Evolutionary conservation across 352 stramenopile genomes (phyloP), one percentile per base, ranked within the genome.

Genomic region (Thalassiosira mediterranea): DNA sequence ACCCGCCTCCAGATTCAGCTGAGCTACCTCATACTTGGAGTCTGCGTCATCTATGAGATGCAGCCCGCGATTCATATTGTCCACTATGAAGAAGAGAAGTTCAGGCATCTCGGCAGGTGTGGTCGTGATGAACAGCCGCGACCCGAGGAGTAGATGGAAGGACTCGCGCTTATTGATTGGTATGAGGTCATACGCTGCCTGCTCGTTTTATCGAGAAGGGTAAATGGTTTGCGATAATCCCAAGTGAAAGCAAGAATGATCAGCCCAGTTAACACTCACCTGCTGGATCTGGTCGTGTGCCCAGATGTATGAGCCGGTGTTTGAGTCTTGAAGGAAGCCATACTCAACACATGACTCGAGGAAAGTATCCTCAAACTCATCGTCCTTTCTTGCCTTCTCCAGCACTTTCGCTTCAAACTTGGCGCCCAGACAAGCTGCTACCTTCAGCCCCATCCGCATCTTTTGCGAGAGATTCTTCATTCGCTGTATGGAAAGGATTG

Each of bases 111-210:
- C 59, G 8, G 73, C 58, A 46, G 31, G 44, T n/a, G 54, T 40
- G 23, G 66, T 69, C 51, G 32, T 62, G 51, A 81, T 68, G 31
- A 56, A 83, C 21, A 86, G 51, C 38, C 62, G 61, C 3, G 70
- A 61, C 23, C 81, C 81, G 53, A 88, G 68, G 11, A 79, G 42
- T 26, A 87, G 44, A 65, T 88, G 81, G 34, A 83, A 87, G 1
- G 52, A 52, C 34, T 68, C 65, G 29, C 62, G 29, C 21, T 88
- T 64, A 38, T 63, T 26, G 1, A 29, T 13, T 15, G 65, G 65
- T 15, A 75, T 75, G 2, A 67, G 34, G n/a, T 58, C 17, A 64
- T 65, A 64, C 37, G 52, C 26, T 2, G 48, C 46, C 25, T 49
- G 29, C 17, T 75, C 53, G 15, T 67, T 53, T 53, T 75, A 44